Conservation (phyloP, 768 basidiomycete species). For the Boletellus sp. region DNA sequence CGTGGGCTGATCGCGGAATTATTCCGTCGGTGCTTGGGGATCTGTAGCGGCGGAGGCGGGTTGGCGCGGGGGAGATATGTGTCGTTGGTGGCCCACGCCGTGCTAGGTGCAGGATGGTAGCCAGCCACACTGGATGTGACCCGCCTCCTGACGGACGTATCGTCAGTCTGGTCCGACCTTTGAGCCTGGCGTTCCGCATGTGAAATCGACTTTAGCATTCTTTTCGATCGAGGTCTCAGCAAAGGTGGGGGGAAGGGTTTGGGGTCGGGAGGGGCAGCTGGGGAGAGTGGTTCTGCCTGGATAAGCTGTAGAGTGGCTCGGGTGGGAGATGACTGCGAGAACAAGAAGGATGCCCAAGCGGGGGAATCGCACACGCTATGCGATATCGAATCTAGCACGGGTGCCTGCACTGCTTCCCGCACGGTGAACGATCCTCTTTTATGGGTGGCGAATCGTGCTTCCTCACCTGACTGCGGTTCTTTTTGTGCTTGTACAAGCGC, state of each 20-base stretch:
- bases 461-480: constrained; percentile 9
- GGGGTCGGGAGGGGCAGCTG: background rate
- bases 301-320: background rate
- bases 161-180: background rate
- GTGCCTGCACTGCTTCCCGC: background rate
- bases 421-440: constrained; percentile 1
- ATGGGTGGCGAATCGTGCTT: background rate
- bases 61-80: constrained; percentile 21
- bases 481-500: background rate
- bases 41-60: constrained; percentile 13
- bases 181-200: background rate
- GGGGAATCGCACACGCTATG: background rate
- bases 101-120: background rate
- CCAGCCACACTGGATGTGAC: background rate
- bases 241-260: background rate
- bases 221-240: background rate
- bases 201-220: background rate
- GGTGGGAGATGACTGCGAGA: background rate
- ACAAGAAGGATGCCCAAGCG: background rate
- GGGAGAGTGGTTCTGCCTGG: background rate
- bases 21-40: constrained; percentile 9
- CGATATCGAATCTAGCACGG: background rate
- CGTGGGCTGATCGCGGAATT: background rate
- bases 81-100: constrained; percentile 18
- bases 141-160: background rate